Percentiles rank a stretch among this genome's conserved stretches.
These are phyloP conservation scores for Polymyxa betae DNA, from an alignment of 208 protist species.

Conservation along the genomic window DNA sequence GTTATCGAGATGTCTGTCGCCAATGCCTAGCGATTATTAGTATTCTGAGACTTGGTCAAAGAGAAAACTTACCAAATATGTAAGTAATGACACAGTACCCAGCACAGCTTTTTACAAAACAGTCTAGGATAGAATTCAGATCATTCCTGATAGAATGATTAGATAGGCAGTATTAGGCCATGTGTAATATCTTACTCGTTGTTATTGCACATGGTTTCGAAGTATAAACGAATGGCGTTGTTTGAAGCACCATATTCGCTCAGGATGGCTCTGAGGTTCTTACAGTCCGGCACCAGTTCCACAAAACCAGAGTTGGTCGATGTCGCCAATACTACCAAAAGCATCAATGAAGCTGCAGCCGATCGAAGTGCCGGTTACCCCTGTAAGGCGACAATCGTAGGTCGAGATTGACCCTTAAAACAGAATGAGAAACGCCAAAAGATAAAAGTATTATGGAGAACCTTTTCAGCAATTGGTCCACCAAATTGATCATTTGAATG, in stretches of 20 bases:
- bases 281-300: conserved; percentile 47
- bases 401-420: conserved; percentile 47
- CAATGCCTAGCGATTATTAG: conserved; percentile 76
- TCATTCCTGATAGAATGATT: conserved; percentile 4
- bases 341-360: neutral
- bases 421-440: conserved; percentile 4
- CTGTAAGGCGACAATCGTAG: conserved; percentile 39
- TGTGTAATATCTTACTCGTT: neutral
- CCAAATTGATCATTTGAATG: conserved; percentile 79
- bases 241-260: conserved; percentile 37
- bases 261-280: conserved; percentile 9
- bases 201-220: conserved; percentile 1
- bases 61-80: conserved; percentile 77
- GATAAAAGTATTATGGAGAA: conserved; percentile 37
- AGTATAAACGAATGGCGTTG: conserved; percentile 23
- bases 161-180: neutral
- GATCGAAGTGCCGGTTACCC: neutral
- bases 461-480: conserved; percentile 63
- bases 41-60: neutral
- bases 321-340: conserved; percentile 11
- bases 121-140: conserved; percentile 79
- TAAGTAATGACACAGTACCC: conserved; percentile 95
- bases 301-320: conserved; percentile 43
- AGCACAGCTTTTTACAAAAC: conserved; percentile 91
- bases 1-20: conserved; percentile 84